Conservation (phyloP, 176 grass and related monocot species). For the Musa acuminata region DNA sequence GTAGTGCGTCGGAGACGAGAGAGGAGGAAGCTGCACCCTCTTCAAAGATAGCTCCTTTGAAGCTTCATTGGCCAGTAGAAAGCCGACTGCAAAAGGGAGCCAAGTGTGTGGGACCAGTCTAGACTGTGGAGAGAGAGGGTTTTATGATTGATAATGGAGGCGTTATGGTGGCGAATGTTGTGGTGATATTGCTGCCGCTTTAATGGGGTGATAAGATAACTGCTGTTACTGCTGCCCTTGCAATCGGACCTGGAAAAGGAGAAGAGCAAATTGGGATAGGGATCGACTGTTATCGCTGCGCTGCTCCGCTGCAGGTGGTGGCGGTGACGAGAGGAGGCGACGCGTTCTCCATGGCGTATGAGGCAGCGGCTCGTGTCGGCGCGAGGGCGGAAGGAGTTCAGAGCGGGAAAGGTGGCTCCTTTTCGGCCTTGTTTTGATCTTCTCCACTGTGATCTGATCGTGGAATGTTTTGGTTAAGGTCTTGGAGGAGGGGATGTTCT, state of each 20-base stretch:
- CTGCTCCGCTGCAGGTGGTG: neutral
- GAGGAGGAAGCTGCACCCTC: slow-evolving; percentile 1
- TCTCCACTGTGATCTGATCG: neutral
- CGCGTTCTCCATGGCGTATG: neutral
- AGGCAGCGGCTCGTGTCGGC: neutral
- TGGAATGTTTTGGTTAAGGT: neutral
- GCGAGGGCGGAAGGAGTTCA: neutral
- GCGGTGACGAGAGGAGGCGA: neutral
- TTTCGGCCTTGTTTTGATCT: neutral
- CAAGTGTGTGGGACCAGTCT: neutral
- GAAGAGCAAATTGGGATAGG: neutral
- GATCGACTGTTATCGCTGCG: neutral
- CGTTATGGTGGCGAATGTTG: slow-evolving; percentile 1
- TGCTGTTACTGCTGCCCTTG: neutral
- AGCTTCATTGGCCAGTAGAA: neutral
- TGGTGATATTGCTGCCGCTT: neutral
- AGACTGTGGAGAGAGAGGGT: neutral
- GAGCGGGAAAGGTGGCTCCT: neutral
- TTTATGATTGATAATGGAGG: neutral
- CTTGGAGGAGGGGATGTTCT: slow-evolving; percentile 28
- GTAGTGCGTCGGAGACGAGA: neutral
- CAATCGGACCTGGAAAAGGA: slow-evolving; percentile 1
- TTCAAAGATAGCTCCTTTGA: neutral
- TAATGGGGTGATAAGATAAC: slow-evolving; percentile 10
- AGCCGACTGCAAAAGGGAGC: neutral